These are phyloP conservation scores for Neurospora sp. DNA, from an alignment of 495 filamentous ascomycete species.

Conservation along the genomic window DNA sequence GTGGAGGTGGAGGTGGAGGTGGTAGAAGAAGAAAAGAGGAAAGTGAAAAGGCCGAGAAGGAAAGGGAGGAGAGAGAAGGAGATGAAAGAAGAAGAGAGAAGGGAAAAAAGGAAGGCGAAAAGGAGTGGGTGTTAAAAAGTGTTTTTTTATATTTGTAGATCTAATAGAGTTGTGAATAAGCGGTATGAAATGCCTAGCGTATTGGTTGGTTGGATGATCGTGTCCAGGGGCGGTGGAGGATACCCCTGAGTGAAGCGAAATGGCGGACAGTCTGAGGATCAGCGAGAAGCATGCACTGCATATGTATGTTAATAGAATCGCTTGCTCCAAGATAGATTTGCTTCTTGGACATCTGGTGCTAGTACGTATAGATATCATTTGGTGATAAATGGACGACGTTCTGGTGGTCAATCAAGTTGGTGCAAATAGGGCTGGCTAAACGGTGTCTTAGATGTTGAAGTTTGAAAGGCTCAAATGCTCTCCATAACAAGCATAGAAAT, in stretches of 20 bases:
- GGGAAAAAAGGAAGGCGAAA: not conserved
- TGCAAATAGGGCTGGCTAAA: no score
- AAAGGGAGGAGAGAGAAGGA: not conserved
- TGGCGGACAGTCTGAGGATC: not conserved
- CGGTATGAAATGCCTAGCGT: not conserved
- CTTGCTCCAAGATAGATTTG: no score
- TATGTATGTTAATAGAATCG: no score
- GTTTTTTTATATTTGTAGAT: not conserved
- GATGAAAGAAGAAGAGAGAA: not conserved
- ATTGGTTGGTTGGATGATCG: not conserved
- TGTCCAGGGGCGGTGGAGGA: not conserved
- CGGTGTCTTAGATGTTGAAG: no score
- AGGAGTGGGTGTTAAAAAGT: not conserved
- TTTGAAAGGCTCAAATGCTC: no score
- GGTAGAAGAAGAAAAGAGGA: not conserved
- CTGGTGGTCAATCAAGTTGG: no score
- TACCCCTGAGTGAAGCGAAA: not conserved
- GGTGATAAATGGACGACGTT: no score
- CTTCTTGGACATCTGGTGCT: no score
- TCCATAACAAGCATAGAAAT: no score
- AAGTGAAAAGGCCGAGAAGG: not conserved
- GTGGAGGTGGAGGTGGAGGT: no score
- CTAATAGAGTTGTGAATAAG: not conserved
- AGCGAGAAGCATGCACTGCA: no score
- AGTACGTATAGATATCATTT: no score